Conservation (phyloP, 495 filamentous ascomycete genomes). For the Cercophora scortea region DNA sequence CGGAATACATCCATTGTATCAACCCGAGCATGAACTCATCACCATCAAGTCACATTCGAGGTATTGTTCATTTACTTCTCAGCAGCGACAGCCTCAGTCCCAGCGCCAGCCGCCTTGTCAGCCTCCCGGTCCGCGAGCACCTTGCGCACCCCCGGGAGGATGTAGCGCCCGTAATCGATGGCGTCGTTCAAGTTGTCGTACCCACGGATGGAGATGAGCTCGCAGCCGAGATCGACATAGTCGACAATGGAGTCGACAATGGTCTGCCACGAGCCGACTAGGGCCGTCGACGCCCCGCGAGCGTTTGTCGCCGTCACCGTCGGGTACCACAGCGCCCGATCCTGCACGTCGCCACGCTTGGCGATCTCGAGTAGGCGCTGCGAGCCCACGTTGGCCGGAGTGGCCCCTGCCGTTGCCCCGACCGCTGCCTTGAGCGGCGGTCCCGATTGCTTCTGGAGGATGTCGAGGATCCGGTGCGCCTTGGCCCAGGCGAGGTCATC, state of each 20-base stretch:
- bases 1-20: too few species aligned
- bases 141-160: conserved; percentile 39
- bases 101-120: background rate
- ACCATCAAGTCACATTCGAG: too few species aligned
- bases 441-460: conserved; percentile 20
- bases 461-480: conserved; percentile 40
- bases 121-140: conserved; percentile 24
- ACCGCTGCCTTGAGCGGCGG: background rate
- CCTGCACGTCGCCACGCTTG: conserved; percentile 44
- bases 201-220: conserved; percentile 46
- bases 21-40: too few species aligned
- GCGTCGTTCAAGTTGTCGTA: conserved; percentile 50
- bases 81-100: too few species aligned
- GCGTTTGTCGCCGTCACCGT: conserved; percentile 49
- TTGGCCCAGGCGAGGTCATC: conserved; percentile 48
- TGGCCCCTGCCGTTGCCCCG: background rate
- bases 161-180: conserved; percentile 44
- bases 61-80: too few species aligned
- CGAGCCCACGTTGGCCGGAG: conserved; percentile 40
- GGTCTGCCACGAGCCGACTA: conserved; percentile 43
- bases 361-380: conserved; percentile 47
- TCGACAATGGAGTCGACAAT: conserved; percentile 43
- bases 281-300: conserved; percentile 45
- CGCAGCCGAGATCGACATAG: conserved; percentile 44
- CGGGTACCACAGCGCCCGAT: conserved; percentile 49